Evolutionary conservation across 352 stramenopile genomes (phyloP), one percentile per base, ranked within the genome.

Genomic region (Elongisporangium undulatum): DNA sequence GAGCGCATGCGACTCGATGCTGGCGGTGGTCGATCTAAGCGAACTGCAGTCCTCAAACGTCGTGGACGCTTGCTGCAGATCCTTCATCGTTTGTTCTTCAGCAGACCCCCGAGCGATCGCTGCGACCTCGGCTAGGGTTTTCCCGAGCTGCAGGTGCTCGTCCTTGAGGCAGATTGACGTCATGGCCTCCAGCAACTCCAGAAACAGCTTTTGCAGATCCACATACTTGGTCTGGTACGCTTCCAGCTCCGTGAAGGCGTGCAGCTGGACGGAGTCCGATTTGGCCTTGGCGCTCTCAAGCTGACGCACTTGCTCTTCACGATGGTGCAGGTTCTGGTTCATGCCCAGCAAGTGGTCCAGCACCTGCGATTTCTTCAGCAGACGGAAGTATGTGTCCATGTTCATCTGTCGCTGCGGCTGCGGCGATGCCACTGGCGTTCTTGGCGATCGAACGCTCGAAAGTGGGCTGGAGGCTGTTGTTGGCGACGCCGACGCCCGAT

Each of bases 301-400:
- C 2, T 68, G 67, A 1, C 68, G 72, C 6, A 88, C 58, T 20
- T 74, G 74, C 45, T 74, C 64, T 22, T 88, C 68, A 21, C 77
- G 75, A 23, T 73, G 60, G 20, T 67, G 65, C 48, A 77, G 53
- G 39, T 79, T 55, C 0, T 70, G 71, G 53, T 67, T 83, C 53
- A 87, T 61, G 16, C 68, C 58, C 8, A 85, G 58, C 0, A 90
- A 49, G 12, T 86, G 74, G 17, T 88, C 76, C 7, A 90, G 63
- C 13, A 90, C 71, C 63, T 90, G 72, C 0, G 74, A 77, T 49
- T 88, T 90, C 56, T 88, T 90, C 9, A 90, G 69, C 10, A 90
- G 63, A 1, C 80, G 74, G 26, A 87, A 88, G 64, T 90, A 90
- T 29, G 71, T 72, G 45, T 82, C 77, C n/a, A 68, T 58, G 34